A percentile compares a stretch with the other conserved stretches of the same genome.
phyloP scores from a whole-genome alignment of 1,284 basidiomycete species.

The Cutaneotrichosporon sp. region DNA sequence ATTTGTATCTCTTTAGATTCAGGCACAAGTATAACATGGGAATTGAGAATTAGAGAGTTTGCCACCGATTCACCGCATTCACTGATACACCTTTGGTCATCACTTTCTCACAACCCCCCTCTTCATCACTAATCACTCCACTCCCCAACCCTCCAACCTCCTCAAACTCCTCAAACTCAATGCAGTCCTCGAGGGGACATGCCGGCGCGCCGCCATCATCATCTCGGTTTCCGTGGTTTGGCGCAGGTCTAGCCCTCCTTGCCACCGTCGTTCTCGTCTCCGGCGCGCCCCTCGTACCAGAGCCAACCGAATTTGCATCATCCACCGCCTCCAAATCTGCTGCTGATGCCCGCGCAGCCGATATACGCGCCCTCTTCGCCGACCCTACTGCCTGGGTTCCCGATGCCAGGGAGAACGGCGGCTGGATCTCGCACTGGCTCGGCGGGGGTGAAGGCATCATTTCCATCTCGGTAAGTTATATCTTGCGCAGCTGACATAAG shows the following conservation, averaged over 20 bases:
- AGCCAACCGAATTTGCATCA: constrained; percentile 2
- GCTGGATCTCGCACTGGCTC: constrained; percentile 11
- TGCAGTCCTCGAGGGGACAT: constrained; percentile 5
- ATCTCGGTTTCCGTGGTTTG: not conserved
- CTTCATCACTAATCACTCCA: not conserved
- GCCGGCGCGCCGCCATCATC: not conserved
- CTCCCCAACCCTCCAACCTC: not conserved
- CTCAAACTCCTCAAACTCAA: not conserved
- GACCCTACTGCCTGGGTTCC: constrained; percentile 15
- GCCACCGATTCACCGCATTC: too few relatives aligned
- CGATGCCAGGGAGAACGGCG: constrained; percentile 4
- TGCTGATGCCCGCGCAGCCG: not conserved
- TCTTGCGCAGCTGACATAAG: not conserved
- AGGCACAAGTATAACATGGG: too few relatives aligned
- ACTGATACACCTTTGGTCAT: not conserved
- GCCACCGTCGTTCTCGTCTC: not conserved
- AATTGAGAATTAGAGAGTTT: too few relatives aligned
- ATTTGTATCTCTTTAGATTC: too few relatives aligned
- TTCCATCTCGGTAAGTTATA: not conserved
- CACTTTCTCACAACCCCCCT: not conserved
- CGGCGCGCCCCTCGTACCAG: constrained; percentile 8
- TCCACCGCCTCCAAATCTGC: not conserved
- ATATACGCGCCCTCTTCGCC: constrained; percentile 3
- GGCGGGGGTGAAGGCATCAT: not conserved
- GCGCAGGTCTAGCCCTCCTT: constrained; percentile 2